Conservation (phyloP, 768 basidiomycete genomes). For the Leucosporidium yakuticum region DNA sequence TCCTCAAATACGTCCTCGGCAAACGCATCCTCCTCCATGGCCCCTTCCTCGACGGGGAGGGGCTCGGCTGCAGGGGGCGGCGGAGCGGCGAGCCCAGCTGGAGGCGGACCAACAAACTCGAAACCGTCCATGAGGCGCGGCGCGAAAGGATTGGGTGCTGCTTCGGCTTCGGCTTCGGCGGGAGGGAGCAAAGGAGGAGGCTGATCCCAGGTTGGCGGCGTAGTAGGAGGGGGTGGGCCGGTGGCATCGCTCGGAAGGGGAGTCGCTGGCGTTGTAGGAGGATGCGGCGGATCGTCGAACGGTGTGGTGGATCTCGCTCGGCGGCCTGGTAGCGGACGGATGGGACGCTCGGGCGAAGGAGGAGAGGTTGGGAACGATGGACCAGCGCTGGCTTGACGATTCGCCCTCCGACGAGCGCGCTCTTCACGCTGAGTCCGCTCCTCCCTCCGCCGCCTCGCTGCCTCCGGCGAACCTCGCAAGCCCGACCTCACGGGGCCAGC, state of each 20-base stretch:
- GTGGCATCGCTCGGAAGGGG: too few species aligned
- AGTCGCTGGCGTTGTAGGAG: too few species aligned
- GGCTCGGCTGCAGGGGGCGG: background rate
- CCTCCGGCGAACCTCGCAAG: too few species aligned
- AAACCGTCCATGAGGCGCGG: too few species aligned
- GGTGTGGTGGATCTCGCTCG: background rate
- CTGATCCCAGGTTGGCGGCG: too few species aligned
- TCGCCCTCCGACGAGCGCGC: background rate
- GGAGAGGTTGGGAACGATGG: background rate
- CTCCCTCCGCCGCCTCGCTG: background rate
- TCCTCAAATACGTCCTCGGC: conserved; percentile 18
- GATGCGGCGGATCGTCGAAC: background rate
- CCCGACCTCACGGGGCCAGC: too few species aligned
- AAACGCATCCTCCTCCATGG: background rate
- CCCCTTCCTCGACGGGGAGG: background rate
- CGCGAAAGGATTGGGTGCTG: too few species aligned
- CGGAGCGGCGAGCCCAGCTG: background rate
- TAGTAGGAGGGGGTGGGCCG: too few species aligned
- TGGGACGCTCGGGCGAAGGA: too few species aligned
- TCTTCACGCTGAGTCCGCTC: background rate
- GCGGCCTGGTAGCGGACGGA: background rate
- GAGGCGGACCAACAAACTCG: too few species aligned
- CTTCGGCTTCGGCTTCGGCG: too few species aligned
- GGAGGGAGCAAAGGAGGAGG: too few species aligned
- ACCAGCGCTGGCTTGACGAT: background rate